Evolutionary conservation across 2,329 filamentous ascomycete genomes (phyloP).

Genomic region (Atkinsonella texensis): DNA sequence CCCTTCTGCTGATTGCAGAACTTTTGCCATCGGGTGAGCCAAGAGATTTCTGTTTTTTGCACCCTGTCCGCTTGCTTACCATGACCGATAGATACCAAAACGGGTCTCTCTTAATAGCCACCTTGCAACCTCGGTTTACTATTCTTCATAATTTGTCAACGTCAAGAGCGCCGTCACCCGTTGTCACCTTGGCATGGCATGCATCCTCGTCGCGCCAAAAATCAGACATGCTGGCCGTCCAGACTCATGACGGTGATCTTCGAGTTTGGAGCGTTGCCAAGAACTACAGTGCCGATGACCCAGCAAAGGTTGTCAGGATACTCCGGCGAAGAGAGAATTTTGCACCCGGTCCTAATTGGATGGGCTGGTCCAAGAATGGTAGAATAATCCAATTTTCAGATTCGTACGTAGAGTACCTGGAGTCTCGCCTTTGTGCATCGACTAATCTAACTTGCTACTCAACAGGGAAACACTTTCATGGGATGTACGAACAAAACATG

Average conservation of each 20-base stretch:
- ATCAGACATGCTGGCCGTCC: slow-evolving; percentile 93
- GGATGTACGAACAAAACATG: slow-evolving; percentile 97
- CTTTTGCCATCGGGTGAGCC: slow-evolving; percentile 88
- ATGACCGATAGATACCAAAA: slow-evolving; percentile 64
- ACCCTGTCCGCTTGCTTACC: slow-evolving; percentile 7
- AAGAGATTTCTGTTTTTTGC: neutral
- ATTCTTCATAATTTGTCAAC: slow-evolving; percentile 89
- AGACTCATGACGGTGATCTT: slow-evolving; percentile 83
- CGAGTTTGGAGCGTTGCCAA: slow-evolving; percentile 96
- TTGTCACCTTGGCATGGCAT: slow-evolving; percentile 85
- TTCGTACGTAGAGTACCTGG: slow-evolving; percentile 47
- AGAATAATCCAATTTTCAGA: slow-evolving; percentile 88
- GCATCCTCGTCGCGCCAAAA: slow-evolving; percentile 92
- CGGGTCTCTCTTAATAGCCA: slow-evolving; percentile 83
- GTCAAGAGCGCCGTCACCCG: slow-evolving; percentile 70
- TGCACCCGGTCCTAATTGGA: slow-evolving; percentile 76
- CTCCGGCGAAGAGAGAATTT: slow-evolving; percentile 69
- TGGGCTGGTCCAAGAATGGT: slow-evolving; percentile 97
- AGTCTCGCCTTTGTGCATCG: neutral
- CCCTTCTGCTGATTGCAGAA: slow-evolving; percentile 78
- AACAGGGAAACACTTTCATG: slow-evolving; percentile 78
- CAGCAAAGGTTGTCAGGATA: slow-evolving; percentile 79
- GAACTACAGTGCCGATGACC: slow-evolving; percentile 54
- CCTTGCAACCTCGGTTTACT: slow-evolving; percentile 80
- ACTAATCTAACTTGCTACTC: neutral